Base-by-base conservation (phyloP, 306 rosid genomes). In the Vicia villosa region DNA sequence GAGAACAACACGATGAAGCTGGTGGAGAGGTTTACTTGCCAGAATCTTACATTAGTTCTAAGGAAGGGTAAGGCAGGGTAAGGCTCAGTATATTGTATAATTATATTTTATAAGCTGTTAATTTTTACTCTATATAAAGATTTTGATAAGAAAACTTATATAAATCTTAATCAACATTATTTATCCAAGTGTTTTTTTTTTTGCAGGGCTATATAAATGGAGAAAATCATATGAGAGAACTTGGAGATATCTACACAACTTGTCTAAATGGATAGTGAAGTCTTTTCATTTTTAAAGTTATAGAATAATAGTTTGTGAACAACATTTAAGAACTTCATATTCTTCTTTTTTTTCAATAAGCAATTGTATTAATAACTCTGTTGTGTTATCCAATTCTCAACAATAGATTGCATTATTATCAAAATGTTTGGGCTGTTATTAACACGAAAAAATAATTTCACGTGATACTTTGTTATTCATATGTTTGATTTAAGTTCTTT, bases 21-120 rank as follows among this genome's bases (percentile, higher is more conserved):
- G 99, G 99, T 38, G 99, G 99, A 66, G 99, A 95, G 84, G 91
- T 95, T 74, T 95, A 95, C 97, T 85, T 95, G 83, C 99, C 97
- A 20, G 89, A 60, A 62, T 82, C 76, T 79, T 89, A 84, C 55
- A 0, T 91, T 2, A 87, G 69, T 57, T 84, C 96, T 32, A 15
- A 82, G 15, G 82, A 84, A 69, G 82, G n/a, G n/a, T n/a, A n/a
- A n/a, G n/a, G n/a, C n/a, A n/a, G n/a, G 88, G 79, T 89, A 83
- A 91, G 74, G 77, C 86, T 81, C 65, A 69, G 84, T 63, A 19
- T 32, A 22, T 73, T 51, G 22, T 24, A 16, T 43, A n/a, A n/a
- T n/a, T n/a, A n/a, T n/a, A n/a, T n/a, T n/a, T n/a, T n/a, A n/a
- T n/a, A n/a, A n/a, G n/a, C n/a, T n/a, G n/a, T n/a, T n/a, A n/a